These are phyloP conservation scores for Citrus inodora DNA, from an alignment of 345 rosid species.

Conservation along the genomic window DNA sequence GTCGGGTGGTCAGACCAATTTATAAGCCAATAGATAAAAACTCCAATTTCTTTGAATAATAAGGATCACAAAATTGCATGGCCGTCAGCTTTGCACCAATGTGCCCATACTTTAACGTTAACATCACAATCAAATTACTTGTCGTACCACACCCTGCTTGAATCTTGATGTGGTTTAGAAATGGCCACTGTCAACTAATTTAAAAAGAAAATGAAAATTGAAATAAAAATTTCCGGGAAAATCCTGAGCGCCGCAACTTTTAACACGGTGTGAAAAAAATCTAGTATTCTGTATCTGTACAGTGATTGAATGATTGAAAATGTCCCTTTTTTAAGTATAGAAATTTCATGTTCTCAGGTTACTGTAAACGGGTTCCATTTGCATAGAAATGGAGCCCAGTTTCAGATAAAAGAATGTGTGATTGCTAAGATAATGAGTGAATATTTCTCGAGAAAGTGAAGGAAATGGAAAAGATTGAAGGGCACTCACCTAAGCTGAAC, in stretches of 20 bases:
- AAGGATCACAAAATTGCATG: conserved; percentile 12
- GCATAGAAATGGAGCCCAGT: conserved; percentile 5
- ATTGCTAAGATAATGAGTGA: background rate
- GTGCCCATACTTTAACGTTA: background rate
- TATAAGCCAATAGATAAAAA: conserved; percentile 3
- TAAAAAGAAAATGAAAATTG: background rate
- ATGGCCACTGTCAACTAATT: conserved; percentile 2
- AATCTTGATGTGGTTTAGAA: background rate
- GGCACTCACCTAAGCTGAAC: conserved; percentile 89
- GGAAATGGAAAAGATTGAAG: background rate
- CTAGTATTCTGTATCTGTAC: background rate
- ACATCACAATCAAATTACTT: conserved; percentile 8
- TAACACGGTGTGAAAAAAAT: background rate
- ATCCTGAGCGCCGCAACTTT: background rate
- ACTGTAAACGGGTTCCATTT: background rate
- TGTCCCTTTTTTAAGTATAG: background rate
- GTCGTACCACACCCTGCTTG: conserved; percentile 16
- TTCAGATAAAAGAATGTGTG: background rate
- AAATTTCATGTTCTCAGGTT: background rate
- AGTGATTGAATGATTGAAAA: background rate
- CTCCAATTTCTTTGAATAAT: background rate
- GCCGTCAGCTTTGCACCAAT: conserved; percentile 16
- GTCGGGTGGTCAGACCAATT: conserved; percentile 24
- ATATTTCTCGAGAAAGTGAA: background rate
- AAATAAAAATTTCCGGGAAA: background rate